phyloP scores from a whole-genome alignment of 495 filamentous ascomycete genomes.

The Immersiella caudata region DNA sequence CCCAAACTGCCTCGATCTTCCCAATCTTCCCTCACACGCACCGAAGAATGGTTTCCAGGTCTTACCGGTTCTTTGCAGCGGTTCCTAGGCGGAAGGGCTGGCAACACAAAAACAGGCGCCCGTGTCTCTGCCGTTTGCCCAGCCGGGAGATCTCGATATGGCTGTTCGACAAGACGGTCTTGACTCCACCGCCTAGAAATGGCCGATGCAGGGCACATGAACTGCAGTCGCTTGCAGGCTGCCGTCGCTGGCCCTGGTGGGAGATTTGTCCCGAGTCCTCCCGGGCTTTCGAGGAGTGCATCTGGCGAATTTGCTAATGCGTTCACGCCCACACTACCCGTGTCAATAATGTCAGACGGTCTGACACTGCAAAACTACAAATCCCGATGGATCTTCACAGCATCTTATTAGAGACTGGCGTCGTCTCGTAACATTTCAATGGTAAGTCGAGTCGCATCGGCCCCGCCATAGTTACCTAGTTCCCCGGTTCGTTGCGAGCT shows the following conservation, averaged over 20 bases:
- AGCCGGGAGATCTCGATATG: constrained; percentile 31
- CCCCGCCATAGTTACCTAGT: neutral
- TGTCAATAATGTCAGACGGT: neutral
- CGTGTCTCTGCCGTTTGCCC: constrained; percentile 22
- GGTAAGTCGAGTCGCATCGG: neutral
- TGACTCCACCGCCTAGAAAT: constrained; percentile 14
- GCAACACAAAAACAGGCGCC: neutral
- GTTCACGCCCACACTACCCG: neutral
- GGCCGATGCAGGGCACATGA: constrained; percentile 9
- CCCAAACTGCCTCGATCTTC: neutral
- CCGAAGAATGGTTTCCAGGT: neutral
- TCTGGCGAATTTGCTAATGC: constrained; percentile 4
- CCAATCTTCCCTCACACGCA: neutral
- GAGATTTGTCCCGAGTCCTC: constrained; percentile 7
- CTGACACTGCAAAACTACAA: neutral
- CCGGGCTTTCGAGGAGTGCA: neutral
- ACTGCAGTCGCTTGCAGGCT: constrained; percentile 19
- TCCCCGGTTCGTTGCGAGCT: neutral
- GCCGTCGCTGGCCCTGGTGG: constrained; percentile 6
- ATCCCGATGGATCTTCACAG: neutral
- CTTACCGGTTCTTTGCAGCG: neutral
- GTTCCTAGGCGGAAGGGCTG: neutral
- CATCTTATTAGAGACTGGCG: neutral
- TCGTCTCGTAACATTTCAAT: neutral
- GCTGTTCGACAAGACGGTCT: constrained; percentile 14